Base-by-base conservation (phyloP, 805 yeast genomes). In the Teunomyces stri region DNA sequence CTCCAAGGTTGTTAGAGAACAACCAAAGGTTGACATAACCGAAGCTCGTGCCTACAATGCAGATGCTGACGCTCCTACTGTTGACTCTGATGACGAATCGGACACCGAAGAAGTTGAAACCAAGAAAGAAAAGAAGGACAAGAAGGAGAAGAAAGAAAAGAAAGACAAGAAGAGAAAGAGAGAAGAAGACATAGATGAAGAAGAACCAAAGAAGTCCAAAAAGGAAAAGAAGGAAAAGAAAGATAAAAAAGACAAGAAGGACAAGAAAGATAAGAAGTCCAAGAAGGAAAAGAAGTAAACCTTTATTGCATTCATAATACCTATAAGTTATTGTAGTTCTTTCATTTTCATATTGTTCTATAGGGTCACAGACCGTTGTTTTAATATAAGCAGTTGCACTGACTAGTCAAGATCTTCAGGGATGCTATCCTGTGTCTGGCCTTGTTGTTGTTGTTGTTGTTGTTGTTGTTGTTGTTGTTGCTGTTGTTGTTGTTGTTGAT, bases 11-110 rank as follows among this genome's bases (percentile, higher is more conserved):
- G 83, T 81, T 51, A 87, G 85, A 68, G 88, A 87, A 60, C 86
- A 84, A 65, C 84, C 86, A 68, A 92, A 91, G 81, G 84, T 90
- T 56, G 96, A 87, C 52, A 79, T 92, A 58, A 72, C 89, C 46
- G 92, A 89, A 66, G 84, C 92, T 44, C 79, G 85, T 68, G 87
- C 92, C 48, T 94, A 94, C 75, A 94, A 92, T 64, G 95, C 89
- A 35, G 98, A 91, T 66, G 98, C 97, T 41, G 99, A 95, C 67
- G 81, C 91, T 46, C 79, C 82, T 40, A 56, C 52, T 45, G 68
- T 70, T 42, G 70, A 60, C 50, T 60, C 67, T 30, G 59, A 62
- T 51, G 61, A 63, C 53, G 66, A 59, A 57, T 72, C 64, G 31
- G 68, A 65, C 49, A 56, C 57, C 41, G 62, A 65, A 58, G 62